A percentile compares a stretch with the other conserved stretches of the same genome.
Conservation (phyloP, 2,329 filamentous ascomycete species). For the Pseudogymnoascus sp. region DNA sequence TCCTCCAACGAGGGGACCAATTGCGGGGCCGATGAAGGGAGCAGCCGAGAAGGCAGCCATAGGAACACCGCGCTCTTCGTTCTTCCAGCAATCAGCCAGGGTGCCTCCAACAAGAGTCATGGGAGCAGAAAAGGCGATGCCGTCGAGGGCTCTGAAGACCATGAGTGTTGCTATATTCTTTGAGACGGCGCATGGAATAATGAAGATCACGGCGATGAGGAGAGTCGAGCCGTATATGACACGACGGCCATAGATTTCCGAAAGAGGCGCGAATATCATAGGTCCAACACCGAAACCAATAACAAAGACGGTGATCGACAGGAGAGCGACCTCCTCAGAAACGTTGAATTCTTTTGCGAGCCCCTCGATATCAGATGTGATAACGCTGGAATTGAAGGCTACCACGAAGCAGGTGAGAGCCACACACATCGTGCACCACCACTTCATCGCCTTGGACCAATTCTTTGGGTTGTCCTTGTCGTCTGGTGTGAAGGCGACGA, state of each 20-base stretch:
- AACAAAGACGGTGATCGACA: slow-evolving; percentile 71
- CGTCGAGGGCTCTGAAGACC: slow-evolving; percentile 70
- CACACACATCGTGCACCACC: slow-evolving; percentile 82
- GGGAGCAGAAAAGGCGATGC: slow-evolving; percentile 76
- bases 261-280: slow-evolving; percentile 72
- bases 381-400: slow-evolving; percentile 58
- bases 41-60: slow-evolving; percentile 83
- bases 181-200: slow-evolving; percentile 72
- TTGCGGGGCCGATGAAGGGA: slow-evolving; percentile 74
- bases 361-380: slow-evolving; percentile 68
- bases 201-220: slow-evolving; percentile 63
- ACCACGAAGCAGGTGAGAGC: slow-evolving; percentile 70
- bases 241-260: slow-evolving; percentile 66
- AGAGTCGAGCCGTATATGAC: slow-evolving; percentile 52
- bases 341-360: slow-evolving; percentile 59
- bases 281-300: slow-evolving; percentile 76
- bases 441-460: slow-evolving; percentile 72
- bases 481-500: slow-evolving; percentile 64
- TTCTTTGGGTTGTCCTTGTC: slow-evolving; percentile 81
- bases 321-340: slow-evolving; percentile 63
- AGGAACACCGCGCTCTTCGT: slow-evolving; percentile 75
- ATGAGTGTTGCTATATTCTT: slow-evolving; percentile 71
- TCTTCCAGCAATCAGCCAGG: slow-evolving; percentile 75
- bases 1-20: slow-evolving; percentile 70
- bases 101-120: slow-evolving; percentile 84